Evolutionary conservation across 768 basidiomycete species (phyloP).

Genomic region (Pleurotus tuber-regium): DNA sequence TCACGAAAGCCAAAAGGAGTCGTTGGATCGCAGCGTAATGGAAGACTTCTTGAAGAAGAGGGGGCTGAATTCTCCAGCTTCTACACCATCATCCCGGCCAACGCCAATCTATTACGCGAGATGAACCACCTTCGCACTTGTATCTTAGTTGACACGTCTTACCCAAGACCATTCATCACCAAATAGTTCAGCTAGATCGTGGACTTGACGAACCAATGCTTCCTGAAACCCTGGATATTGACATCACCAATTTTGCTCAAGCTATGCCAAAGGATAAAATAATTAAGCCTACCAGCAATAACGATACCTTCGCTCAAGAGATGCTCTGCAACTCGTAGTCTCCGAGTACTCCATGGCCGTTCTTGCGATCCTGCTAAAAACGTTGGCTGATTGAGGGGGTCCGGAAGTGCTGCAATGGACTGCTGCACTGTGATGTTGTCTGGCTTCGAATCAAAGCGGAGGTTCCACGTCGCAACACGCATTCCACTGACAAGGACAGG

Average conservation of each 20-base stretch:
- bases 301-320: constrained; percentile 36
- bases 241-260: not conserved
- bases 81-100: constrained; percentile 56
- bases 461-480: constrained; percentile 47
- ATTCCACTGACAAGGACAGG: constrained; percentile 16
- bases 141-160: constrained; percentile 11
- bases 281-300: constrained; percentile 32
- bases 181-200: constrained; percentile 51
- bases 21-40: constrained; percentile 36
- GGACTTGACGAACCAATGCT: constrained; percentile 53
- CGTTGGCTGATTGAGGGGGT: constrained; percentile 35
- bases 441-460: constrained; percentile 53
- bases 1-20: constrained; percentile 58
- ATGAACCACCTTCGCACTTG: not conserved
- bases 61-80: constrained; percentile 58
- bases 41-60: constrained; percentile 55
- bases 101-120: constrained; percentile 45
- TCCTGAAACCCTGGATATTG: constrained; percentile 46
- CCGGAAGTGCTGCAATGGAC: constrained; percentile 38
- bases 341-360: constrained; percentile 52
- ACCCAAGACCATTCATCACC: constrained; percentile 56
- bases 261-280: not conserved
- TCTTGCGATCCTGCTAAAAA: constrained; percentile 35
- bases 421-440: constrained; percentile 47
- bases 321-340: constrained; percentile 47